phyloP scores from a whole-genome alignment of 257 asterid species.

The Solanum pimpinellifolium region DNA sequence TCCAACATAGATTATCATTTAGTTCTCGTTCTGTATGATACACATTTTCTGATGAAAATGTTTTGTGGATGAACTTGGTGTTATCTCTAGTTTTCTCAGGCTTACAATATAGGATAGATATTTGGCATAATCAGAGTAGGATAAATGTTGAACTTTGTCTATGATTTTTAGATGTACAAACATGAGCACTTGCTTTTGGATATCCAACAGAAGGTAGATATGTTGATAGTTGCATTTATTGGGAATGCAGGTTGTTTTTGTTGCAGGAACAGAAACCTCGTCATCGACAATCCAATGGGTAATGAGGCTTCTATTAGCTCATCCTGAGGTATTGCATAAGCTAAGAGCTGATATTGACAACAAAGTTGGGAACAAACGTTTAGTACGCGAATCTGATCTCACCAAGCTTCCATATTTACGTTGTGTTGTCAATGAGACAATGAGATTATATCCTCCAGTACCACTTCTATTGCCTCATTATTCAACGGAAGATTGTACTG shows the following conservation, averaged over 20 bases:
- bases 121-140: not conserved
- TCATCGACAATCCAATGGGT: conserved; percentile 27
- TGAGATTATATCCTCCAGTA: conserved; percentile 30
- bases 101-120: not conserved
- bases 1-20: not conserved
- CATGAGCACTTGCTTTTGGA: not conserved
- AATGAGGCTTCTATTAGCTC: conserved; percentile 27
- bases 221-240: too few species aligned
- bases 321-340: conserved; percentile 20
- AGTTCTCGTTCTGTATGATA: not conserved
- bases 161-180: not conserved
- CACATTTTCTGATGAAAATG: not conserved
- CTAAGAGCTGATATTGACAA: conserved; percentile 33
- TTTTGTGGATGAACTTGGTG: not conserved
- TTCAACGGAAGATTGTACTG: conserved; percentile 20
- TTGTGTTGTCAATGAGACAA: conserved; percentile 32
- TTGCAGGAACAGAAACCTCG: conserved; percentile 48
- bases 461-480: conserved; percentile 46
- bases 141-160: not conserved
- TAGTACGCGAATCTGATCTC: conserved; percentile 32
- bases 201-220: not conserved
- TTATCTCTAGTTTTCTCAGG: not conserved
- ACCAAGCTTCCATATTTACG: conserved; percentile 38
- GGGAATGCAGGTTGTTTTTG: conserved; percentile 21
- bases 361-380: conserved; percentile 22